Conservation (phyloP, 306 rosid species). For the Senna tora region DNA sequence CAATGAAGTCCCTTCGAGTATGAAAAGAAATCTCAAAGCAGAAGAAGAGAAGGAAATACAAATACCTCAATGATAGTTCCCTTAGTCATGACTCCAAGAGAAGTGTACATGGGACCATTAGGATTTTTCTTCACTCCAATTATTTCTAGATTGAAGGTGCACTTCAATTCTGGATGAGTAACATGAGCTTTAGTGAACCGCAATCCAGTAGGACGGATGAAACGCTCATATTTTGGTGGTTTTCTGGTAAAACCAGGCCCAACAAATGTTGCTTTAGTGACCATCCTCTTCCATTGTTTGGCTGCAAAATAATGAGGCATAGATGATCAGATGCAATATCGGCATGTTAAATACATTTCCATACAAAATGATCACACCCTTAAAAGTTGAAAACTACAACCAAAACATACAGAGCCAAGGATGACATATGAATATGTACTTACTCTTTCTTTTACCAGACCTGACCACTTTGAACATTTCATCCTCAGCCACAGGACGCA, state of each 20-base stretch:
- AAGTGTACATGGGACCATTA: slow-evolving; percentile 86
- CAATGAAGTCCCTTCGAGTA: neutral
- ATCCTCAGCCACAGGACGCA: slow-evolving; percentile 79
- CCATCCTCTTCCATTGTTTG: slow-evolving; percentile 98
- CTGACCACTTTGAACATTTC: slow-evolving; percentile 78
- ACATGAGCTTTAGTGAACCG: slow-evolving; percentile 93
- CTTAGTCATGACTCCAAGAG: slow-evolving; percentile 89
- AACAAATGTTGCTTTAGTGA: slow-evolving; percentile 95
- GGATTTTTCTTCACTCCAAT: slow-evolving; percentile 96
- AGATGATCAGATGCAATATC: slow-evolving; percentile 6
- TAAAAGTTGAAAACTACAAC: neutral
- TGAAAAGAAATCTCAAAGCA: neutral
- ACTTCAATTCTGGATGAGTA: slow-evolving; percentile 94
- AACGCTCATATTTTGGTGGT: slow-evolving; percentile 94
- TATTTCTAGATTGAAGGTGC: slow-evolving; percentile 88
- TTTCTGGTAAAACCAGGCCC: slow-evolving; percentile 93
- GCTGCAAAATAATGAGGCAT: slow-evolving; percentile 50
- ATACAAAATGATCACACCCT: neutral
- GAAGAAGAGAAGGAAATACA: slow-evolving; percentile 9
- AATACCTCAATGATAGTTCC: slow-evolving; percentile 92
- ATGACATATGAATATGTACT: slow-evolving; percentile 30
- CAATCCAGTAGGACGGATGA: slow-evolving; percentile 85
- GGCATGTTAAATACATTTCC: neutral
- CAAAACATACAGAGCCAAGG: no score
- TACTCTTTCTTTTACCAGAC: slow-evolving; percentile 72